Percentiles rank a stretch among this genome's conserved stretches.
Evolutionary conservation across 1,139 yeast species (phyloP).

Genomic region (Lodderomyces oxycetoniae): DNA sequence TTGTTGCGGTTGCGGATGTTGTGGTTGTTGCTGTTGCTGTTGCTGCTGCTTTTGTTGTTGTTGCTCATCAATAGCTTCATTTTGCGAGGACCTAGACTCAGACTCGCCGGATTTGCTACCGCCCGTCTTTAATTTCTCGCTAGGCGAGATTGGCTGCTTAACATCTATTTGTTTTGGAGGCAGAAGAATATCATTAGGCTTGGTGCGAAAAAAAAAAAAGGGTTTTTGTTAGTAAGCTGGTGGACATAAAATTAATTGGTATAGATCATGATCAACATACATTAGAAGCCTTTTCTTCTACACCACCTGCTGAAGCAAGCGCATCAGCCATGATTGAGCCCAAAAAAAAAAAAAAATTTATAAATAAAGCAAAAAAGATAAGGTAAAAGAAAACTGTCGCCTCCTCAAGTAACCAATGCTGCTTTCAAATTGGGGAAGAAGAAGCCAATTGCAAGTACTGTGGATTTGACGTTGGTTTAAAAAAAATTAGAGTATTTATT

Average conservation of each 20-base stretch:
- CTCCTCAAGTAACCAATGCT: too few relatives aligned
- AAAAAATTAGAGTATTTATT: too few relatives aligned
- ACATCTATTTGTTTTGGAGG: slow-evolving; percentile 13
- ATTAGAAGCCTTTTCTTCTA: slow-evolving; percentile 6
- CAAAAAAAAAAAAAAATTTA: background rate
- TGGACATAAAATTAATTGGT: too few relatives aligned
- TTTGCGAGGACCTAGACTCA: too few relatives aligned
- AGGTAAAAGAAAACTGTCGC: background rate
- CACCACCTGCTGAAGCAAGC: slow-evolving; percentile 3
- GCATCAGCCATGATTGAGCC: background rate
- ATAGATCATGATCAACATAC: slow-evolving; percentile 4
- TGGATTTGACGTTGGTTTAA: too few relatives aligned
- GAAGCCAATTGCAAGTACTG: too few relatives aligned
- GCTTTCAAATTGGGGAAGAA: too few relatives aligned
- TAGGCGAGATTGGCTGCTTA: slow-evolving; percentile 9
- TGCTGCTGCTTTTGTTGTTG: background rate
- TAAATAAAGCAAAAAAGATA: background rate
- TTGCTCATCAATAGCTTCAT: background rate
- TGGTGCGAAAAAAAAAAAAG: background rate
- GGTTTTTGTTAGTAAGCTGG: too few relatives aligned
- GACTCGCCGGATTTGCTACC: too few relatives aligned
- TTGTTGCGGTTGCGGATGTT: background rate
- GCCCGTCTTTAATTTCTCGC: slow-evolving; percentile 10
- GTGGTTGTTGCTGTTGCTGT: background rate
- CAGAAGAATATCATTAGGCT: slow-evolving; percentile 12